Conservation (phyloP, 2,329 filamentous ascomycete species). For the Immersiporthe knoxdaviesiana region DNA sequence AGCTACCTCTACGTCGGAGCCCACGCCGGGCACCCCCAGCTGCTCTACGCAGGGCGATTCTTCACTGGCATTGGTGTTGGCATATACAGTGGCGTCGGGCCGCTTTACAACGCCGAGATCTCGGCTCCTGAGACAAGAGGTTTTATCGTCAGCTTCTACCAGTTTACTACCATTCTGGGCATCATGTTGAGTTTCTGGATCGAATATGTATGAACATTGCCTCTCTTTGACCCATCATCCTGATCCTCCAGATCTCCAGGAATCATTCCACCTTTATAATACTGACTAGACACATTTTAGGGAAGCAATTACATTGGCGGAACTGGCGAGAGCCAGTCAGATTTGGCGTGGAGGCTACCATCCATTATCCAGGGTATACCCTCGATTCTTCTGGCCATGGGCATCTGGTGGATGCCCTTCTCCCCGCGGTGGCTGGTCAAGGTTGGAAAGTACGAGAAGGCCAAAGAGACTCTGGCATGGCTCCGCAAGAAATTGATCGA, state of each 20-base stretch:
- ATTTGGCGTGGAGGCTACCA: slow-evolving; percentile 50
- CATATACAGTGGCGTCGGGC: slow-evolving; percentile 49
- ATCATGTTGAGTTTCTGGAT: slow-evolving; percentile 57
- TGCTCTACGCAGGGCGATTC: slow-evolving; percentile 53
- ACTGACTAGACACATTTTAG: neutral
- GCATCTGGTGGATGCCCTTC: slow-evolving; percentile 52
- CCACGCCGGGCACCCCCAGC: slow-evolving; percentile 40
- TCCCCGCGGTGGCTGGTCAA: slow-evolving; percentile 53
- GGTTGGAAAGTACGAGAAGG: slow-evolving; percentile 32
- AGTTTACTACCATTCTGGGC: slow-evolving; percentile 63
- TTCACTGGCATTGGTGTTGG: slow-evolving; percentile 55
- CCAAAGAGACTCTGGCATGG: slow-evolving; percentile 33
- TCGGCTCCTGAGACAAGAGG: slow-evolving; percentile 69
- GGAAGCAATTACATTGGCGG: slow-evolving; percentile 52
- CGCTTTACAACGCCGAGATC: slow-evolving; percentile 55
- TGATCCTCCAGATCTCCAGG: neutral
- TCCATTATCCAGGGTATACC: slow-evolving; percentile 50
- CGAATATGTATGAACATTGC: slow-evolving; percentile 39
- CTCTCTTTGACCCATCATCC: neutral
- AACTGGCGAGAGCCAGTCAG: slow-evolving; percentile 45
- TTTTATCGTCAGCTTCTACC: slow-evolving; percentile 66
- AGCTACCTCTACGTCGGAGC: slow-evolving; percentile 51
- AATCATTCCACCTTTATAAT: neutral
- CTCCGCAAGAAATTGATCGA: slow-evolving; percentile 38
- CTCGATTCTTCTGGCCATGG: slow-evolving; percentile 40